Evolutionary conservation across 129 eudicot genomes (phyloP).

Genomic region (Lonicera japonica): DNA sequence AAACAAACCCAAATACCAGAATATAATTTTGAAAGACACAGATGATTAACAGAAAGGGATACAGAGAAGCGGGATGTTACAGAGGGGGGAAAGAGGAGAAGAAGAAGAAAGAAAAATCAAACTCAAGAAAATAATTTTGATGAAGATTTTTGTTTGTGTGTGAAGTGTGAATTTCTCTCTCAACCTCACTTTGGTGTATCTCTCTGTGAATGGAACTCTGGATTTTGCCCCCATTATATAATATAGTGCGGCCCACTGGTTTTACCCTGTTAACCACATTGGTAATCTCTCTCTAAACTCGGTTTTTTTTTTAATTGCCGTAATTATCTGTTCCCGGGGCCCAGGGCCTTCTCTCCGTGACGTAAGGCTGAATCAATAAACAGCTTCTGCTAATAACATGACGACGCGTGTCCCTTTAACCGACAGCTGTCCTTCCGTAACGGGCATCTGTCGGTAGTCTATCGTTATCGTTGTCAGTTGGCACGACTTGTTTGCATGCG

Average conservation of each 20-base stretch:
- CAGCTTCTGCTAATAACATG: neutral
- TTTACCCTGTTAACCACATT: conserved; percentile 24
- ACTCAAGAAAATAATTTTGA: conserved; percentile 2
- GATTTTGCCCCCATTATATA: conserved; percentile 23
- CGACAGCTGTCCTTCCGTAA: neutral
- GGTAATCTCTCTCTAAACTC: neutral
- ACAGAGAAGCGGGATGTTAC: conserved; percentile 70
- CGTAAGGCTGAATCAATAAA: neutral
- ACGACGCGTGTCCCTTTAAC: neutral
- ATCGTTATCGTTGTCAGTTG: neutral
- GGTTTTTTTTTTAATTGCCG: neutral
- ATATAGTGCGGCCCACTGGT: conserved; percentile 17
- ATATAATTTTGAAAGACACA: conserved; percentile 41
- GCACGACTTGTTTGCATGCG: neutral
- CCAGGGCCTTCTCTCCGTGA: neutral
- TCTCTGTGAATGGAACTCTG: neutral
- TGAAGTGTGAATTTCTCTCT: conserved; percentile 19
- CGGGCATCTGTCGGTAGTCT: neutral
- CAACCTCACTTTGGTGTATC: conserved; percentile 35
- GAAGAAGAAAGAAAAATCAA: neutral
- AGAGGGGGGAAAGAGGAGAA: conserved; percentile 39
- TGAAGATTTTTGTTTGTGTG: conserved; percentile 11
- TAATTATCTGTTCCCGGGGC: neutral
- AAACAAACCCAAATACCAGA: conserved; percentile 48
- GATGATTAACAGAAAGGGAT: conserved; percentile 93